A percentile compares a stretch with the other conserved stretches of the same genome.
Conservation (phyloP, 192 early-diverging fungal species). For the Chytriomyces sp. region DNA sequence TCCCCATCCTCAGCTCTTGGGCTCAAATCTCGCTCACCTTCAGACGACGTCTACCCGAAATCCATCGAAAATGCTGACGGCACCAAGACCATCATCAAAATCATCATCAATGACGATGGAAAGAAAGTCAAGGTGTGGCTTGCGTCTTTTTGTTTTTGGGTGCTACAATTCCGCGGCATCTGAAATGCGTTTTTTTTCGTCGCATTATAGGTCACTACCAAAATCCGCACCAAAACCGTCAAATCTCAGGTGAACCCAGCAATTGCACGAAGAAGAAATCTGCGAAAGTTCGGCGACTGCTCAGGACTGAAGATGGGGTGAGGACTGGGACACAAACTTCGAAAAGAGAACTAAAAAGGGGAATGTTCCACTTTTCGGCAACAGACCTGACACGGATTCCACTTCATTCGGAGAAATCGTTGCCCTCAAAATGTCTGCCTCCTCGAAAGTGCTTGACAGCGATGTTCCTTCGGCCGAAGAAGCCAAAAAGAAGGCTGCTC, state of each 20-base stretch:
- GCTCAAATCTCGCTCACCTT: background rate
- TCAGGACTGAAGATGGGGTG: conserved; percentile 71
- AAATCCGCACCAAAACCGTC: conserved; percentile 72
- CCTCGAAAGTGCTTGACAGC: conserved; percentile 55
- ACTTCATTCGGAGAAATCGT: conserved; percentile 88
- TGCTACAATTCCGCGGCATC: too few relatives aligned
- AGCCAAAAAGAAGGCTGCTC: conserved; percentile 65
- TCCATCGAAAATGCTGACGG: conserved; percentile 73
- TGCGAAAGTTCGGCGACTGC: conserved; percentile 93
- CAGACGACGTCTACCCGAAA: conserved; percentile 46
- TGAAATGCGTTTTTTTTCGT: too few relatives aligned
- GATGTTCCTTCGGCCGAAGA: conserved; percentile 62
- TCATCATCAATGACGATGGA: conserved; percentile 86
- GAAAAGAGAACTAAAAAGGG: background rate
- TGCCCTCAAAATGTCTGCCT: conserved; percentile 79
- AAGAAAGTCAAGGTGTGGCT: conserved; percentile 77
- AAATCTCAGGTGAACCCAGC: conserved; percentile 84
- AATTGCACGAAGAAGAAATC: conserved; percentile 89
- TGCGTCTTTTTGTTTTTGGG: background rate
- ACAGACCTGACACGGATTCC: conserved; percentile 79
- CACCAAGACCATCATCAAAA: conserved; percentile 81
- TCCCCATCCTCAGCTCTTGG: background rate
- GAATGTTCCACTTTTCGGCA: background rate
- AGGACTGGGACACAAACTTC: background rate
- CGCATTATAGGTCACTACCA: conserved; percentile 63